Conservation (phyloP, 192 early-diverging fungal species). For the Backusella mclennaniae region DNA sequence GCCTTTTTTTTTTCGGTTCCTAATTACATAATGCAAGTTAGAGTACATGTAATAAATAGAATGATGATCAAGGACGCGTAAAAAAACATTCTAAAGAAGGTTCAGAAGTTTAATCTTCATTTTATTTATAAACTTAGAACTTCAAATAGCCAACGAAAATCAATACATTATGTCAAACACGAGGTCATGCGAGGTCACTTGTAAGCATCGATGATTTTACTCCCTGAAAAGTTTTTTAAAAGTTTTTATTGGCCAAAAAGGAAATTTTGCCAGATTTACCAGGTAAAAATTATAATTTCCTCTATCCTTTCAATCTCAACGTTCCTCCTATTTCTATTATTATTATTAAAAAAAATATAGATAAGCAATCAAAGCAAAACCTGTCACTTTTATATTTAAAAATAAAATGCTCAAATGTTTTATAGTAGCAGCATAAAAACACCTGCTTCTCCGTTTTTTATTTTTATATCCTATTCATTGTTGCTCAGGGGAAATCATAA, state of each 20-base stretch:
- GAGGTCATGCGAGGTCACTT: slow-evolving; percentile 6
- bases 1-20: background rate
- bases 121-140: background rate
- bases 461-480: background rate
- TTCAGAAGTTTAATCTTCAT: background rate
- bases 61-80: background rate
- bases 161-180: background rate
- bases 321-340: slow-evolving; percentile 1
- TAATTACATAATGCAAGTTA: background rate
- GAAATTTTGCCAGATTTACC: background rate
- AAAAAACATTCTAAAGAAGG: background rate
- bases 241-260: background rate
- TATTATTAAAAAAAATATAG: background rate
- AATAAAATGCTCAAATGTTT: background rate
- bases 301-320: background rate
- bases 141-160: background rate
- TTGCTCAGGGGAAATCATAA: background rate
- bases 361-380: background rate
- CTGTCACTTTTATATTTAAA: background rate
- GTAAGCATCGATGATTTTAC: background rate
- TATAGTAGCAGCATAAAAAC: background rate
- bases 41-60: background rate
- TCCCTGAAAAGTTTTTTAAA: background rate
- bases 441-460: background rate
- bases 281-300: background rate